Base-by-base conservation (phyloP, 2,329 filamentous ascomycete species). In the Cytospora chrysosperma region DNA sequence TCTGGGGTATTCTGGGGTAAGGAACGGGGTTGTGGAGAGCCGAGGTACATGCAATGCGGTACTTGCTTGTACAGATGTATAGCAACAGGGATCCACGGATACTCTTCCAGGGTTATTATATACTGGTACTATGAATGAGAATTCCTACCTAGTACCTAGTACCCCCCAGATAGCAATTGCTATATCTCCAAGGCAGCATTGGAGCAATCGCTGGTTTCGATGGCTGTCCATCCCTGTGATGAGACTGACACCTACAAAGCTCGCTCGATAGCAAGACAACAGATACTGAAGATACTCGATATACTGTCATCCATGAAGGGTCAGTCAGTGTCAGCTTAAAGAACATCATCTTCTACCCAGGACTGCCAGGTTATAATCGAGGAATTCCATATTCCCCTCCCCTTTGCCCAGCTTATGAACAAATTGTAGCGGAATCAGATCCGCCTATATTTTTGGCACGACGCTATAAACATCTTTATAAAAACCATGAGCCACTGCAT, bases 11-110 rank as follows among this genome's bases (percentile, higher is more conserved):
- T 59, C 54, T 56, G 55, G 55, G 55, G 61, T 28, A 53, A 53
- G 26, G 26, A 34, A 24, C 9, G 15, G 32, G 37, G 59, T 40
- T 61, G 61, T 51, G 64, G 64, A 65, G 64, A 65, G 64, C 64
- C 64, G 61, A 64, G 64, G 64, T 53, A 64, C 56, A 37, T 65
- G 24, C 17, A 28, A 26, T n/a, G 28, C 9, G 9, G 28, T 9
- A 30, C 4, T 30, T 4, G 30, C 40, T 9, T 47, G 40, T 21
- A 47, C n/a, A 47, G 2, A 21, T 24, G 7, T 21, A 24, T 12
- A 47, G 19, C 40, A n/a, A 12, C 19, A 7, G 9, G 12, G 21
- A 12, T 37, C 54, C 64, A 61, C 57, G 64, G 64, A 55, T 63
- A 32, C 30, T 55, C 43, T 34, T n/a, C n/a, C n/a, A n/a, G n/a